Conservation (phyloP, 768 basidiomycete species). For the Tricholoma terreum region DNA sequence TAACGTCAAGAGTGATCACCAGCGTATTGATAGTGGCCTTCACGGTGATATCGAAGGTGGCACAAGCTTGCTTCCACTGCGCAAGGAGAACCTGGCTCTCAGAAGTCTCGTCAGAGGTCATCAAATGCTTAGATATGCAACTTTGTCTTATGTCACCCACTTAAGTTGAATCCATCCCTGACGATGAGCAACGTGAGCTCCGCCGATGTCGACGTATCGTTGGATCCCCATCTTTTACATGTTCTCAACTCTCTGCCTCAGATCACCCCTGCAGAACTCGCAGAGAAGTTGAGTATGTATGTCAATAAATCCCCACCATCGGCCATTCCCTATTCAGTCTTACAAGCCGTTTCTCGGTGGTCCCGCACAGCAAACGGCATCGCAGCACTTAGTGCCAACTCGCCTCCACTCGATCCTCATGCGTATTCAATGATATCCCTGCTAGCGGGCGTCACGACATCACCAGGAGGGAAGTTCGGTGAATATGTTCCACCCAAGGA, state of each 20-base stretch:
- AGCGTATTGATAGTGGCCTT: slow-evolving; percentile 30
- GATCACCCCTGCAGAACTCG: slow-evolving; percentile 45
- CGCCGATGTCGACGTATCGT: slow-evolving; percentile 55
- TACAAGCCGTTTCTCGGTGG: slow-evolving; percentile 67
- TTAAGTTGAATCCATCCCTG: neutral
- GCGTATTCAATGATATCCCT: slow-evolving; percentile 71
- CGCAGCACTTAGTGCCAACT: slow-evolving; percentile 32
- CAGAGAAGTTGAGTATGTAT: slow-evolving; percentile 38
- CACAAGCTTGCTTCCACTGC: slow-evolving; percentile 42
- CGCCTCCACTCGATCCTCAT: slow-evolving; percentile 45
- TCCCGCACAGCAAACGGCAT: slow-evolving; percentile 51
- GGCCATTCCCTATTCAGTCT: slow-evolving; percentile 61
- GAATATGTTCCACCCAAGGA: slow-evolving; percentile 42
- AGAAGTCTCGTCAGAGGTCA: slow-evolving; percentile 6
- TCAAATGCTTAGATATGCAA: too few species aligned
- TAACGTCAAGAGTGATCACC: slow-evolving; percentile 42
- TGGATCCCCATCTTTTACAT: slow-evolving; percentile 61
- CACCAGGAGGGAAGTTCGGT: slow-evolving; percentile 71
- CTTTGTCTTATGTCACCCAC: too few species aligned
- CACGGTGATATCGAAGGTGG: slow-evolving; percentile 39
- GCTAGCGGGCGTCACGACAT: slow-evolving; percentile 75
- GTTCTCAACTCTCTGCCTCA: slow-evolving; percentile 42
- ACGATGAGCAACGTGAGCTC: neutral
- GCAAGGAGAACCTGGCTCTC: slow-evolving; percentile 14
- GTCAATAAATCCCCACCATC: slow-evolving; percentile 33